Percentiles rank a stretch among this genome's conserved stretches.
Conservation (phyloP, 2,329 filamentous ascomycete genomes). For the Colletotrichum gloeosporioides region DNA sequence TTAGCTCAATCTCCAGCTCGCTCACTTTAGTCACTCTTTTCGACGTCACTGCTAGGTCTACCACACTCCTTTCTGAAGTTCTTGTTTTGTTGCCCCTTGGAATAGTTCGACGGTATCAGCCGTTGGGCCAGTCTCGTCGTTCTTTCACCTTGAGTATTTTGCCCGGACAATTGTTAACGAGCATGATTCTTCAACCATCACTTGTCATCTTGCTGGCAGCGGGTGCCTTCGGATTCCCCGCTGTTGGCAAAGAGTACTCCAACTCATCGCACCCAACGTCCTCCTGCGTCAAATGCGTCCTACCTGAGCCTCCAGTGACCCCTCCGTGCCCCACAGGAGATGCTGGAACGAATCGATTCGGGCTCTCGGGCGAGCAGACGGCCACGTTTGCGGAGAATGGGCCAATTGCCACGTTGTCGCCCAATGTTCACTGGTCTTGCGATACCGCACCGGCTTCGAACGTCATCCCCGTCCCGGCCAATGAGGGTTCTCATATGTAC, state of each 20-base stretch:
- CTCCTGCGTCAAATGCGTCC: background rate
- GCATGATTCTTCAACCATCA: background rate
- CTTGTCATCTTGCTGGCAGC: background rate
- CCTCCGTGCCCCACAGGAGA: background rate
- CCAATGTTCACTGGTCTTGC: slow-evolving; percentile 28
- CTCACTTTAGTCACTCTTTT: background rate
- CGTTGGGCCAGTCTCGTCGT: background rate
- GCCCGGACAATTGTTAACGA: background rate
- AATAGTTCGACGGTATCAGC: background rate
- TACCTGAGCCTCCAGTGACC: background rate
- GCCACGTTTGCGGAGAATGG: background rate
- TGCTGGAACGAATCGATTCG: background rate
- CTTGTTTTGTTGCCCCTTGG: accelerated
- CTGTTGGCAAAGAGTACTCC: background rate
- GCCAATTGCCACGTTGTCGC: background rate
- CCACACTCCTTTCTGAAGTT: background rate
- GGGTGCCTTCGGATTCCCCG: background rate
- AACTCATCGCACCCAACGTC: background rate
- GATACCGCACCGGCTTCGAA: slow-evolving; percentile 27
- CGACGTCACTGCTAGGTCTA: accelerated
- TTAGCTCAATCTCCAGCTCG: background rate
- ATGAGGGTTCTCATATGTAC: slow-evolving; percentile 26
- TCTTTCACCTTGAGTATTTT: background rate
- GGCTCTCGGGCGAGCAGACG: background rate
- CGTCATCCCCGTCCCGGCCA: slow-evolving; percentile 26